Base-by-base conservation (phyloP, 1,139 yeast genomes). In the Lodderomyces orthopsilosis region DNA sequence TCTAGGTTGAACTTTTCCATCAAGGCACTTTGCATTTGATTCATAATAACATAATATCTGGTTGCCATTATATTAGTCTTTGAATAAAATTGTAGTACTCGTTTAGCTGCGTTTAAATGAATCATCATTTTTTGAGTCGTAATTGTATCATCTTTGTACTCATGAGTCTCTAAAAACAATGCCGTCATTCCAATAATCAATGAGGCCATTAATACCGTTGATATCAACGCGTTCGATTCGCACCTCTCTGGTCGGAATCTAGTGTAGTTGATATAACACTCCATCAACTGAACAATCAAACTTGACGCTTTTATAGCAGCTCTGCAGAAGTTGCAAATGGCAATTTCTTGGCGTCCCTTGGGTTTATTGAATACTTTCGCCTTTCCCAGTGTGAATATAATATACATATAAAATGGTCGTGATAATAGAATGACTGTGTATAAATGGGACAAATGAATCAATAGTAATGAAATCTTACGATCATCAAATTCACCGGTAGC, bases 371-470 rank as follows among this genome's bases (percentile, higher is more conserved):
- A 21, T 12, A 34, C 19, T 21, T 37, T 38, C 13, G 33, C 38
- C 24, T 41, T 44, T 18, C 40, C 42, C 18, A 41, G 41, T 12
- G 38, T 39, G 22, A 46, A 46, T 13, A 45, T 40, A 5, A 50
- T 24, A 35, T 46, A 67, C 53, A 70, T 65, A 53, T 70, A 68
- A 47, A 74, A 74, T n/a, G 79, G 77, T 19, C 75, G 62, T 28
- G 75, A 60, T 19, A 74, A 56, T 18, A 73, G 50, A 39, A 70
- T 62, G 18, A 71, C 63, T 3, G 70, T 67, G 52, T 68, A 65
- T 22, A 73, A 54, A 45, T 72, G 71, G 2, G 65, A 59, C 23
- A 70, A 54, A 51, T 74, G 76, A 4, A 70, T 54, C 3, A 66
- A 52, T 23, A 70, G 51, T 3, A 65, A 51, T 22, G 61, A 54